phyloP scores from a whole-genome alignment of 768 basidiomycete species.

The Trametes cinnabarina region DNA sequence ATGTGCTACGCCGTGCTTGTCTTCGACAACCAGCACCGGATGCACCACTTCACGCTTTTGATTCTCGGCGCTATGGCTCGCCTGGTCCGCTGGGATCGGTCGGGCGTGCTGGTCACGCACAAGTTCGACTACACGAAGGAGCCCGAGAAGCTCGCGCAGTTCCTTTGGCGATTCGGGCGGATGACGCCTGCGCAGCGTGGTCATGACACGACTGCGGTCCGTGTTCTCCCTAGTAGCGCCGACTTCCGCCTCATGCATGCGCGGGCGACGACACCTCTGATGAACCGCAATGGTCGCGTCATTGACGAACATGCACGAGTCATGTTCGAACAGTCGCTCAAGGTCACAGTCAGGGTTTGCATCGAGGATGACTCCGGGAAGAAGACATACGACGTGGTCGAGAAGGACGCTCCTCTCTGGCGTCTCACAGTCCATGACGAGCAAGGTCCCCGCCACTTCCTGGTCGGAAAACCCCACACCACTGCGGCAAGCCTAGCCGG shows the following conservation, averaged over 20 bases:
- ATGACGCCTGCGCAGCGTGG: neutral
- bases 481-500: neutral
- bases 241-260: neutral
- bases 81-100: neutral
- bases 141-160: neutral
- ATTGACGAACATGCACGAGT: neutral
- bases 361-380: no score
- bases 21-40: neutral
- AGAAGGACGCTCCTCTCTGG: no score
- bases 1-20: neutral
- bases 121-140: conserved; percentile 5
- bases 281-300: neutral
- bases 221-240: neutral
- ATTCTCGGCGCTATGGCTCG: conserved; percentile 1
- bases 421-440: neutral
- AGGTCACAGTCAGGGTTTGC: neutral
- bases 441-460: neutral
- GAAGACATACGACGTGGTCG: no score
- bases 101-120: neutral
- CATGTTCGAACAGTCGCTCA: neutral
- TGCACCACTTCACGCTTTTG: neutral
- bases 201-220: neutral
- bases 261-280: neutral
- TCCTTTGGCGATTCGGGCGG: neutral
- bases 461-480: conserved; percentile 11